Evolutionary conservation across 1,284 basidiomycete species (phyloP), one percentile per base, ranked within the genome.

Genomic region (Sporisorium reilianum): DNA sequence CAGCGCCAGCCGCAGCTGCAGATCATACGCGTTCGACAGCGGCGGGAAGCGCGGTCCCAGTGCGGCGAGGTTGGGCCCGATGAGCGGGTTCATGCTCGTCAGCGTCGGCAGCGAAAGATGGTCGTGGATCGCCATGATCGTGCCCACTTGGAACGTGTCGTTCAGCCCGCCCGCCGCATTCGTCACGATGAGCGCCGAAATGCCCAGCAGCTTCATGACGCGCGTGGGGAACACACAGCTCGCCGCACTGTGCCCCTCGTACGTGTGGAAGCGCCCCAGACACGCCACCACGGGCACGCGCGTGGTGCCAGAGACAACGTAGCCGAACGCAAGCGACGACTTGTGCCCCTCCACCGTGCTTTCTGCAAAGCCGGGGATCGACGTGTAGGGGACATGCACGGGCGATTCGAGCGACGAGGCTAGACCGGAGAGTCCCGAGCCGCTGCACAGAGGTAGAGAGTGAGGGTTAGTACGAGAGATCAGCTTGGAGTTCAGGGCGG

Each of bases 101-200:
- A 94, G 80, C 67, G 90, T 91, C 1, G 93, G 93, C 18, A 94
- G 86, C 0, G 91, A 92, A 49, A 94, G 85, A 79, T 94, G 93
- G 84, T 94, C 93, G 55, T 91, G 91, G 22, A 94, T 87, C 16
- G 91, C 90, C 49, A 94, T 91, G 75, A 94, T 91, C 7, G 92
- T 93, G 77, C 93, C 93, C n/a, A 93, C 90, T 12, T 89, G 86
- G 64, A 92, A 88, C 4, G 86, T 77, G 9, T 90, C 89, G 79
- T 91, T 92, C 23, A 94, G 86, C 8, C 90, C 90, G 23, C 93
- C 93, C 22, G 92, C 89, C 11, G 93, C 93, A 80, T 94, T 94
- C 25, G 93, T 94, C 48, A 94, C 92, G 71, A 94, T 90, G 60
- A 94, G 83, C 66, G 91, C 87, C 74, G 89, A 88, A 44, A 93